phyloP scores from a whole-genome alignment of 2,329 filamentous ascomycete species.

The Septoria petroselini region DNA sequence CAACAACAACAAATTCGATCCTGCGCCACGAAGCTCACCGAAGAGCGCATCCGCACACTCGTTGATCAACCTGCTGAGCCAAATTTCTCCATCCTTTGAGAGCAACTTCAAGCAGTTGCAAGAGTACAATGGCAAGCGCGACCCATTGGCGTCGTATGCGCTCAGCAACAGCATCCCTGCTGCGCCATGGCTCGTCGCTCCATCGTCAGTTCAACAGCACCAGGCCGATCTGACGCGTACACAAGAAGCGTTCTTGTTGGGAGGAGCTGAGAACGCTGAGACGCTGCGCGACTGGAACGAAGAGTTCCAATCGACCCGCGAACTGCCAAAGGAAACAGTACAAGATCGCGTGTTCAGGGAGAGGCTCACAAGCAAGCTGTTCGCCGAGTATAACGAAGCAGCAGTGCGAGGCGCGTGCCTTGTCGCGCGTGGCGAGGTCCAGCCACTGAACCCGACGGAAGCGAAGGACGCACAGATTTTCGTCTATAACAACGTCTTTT shows the following conservation, averaged over 20 bases:
- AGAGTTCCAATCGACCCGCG: constrained; percentile 94
- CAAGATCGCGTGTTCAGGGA: constrained; percentile 96
- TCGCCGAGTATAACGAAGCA: constrained; percentile 96
- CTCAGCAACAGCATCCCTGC: constrained; percentile 92
- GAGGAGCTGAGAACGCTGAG: constrained; percentile 89
- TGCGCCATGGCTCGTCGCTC: constrained; percentile 84
- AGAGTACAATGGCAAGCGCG: constrained; percentile 78
- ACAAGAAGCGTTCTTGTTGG: constrained; percentile 87
- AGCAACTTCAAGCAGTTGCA: constrained; percentile 73
- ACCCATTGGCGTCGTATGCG: constrained; percentile 88
- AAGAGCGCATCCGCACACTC: constrained; percentile 82
- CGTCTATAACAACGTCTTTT: constrained; percentile 99
- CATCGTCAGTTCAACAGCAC: constrained; percentile 64
- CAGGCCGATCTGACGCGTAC: constrained; percentile 80
- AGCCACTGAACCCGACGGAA: constrained; percentile 92
- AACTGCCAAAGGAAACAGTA: constrained; percentile 87
- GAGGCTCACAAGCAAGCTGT: constrained; percentile 88
- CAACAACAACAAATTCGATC: constrained; percentile 92
- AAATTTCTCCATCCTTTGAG: constrained; percentile 80
- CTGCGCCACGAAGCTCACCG: constrained; percentile 71
- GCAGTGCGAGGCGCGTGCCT: constrained; percentile 87
- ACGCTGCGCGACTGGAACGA: constrained; percentile 98
- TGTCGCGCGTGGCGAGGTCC: constrained; percentile 87
- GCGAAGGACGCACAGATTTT: constrained; percentile 92
- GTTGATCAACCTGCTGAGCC: constrained; percentile 71